Percentiles rank a stretch among this genome's conserved stretches.
Conservation (phyloP, 208 protist genomes). For the Angomonas ambiguus region DNA sequence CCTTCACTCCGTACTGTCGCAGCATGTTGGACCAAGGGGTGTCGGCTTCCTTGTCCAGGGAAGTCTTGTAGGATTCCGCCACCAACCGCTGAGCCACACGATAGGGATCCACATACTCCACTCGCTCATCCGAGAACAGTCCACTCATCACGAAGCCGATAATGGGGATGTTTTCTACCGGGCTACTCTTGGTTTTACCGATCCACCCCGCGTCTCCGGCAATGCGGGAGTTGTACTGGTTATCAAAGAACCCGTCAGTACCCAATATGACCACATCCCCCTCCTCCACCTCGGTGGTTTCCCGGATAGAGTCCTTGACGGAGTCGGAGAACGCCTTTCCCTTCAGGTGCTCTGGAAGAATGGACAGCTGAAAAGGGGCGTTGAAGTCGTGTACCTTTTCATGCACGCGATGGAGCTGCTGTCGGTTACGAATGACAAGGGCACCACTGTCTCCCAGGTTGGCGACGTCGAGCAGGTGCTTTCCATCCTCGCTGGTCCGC, state of each 20-base stretch:
- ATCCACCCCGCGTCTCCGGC: conserved; percentile 79
- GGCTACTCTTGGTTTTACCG: conserved; percentile 57
- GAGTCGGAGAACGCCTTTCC: conserved; percentile 70
- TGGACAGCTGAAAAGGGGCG: conserved; percentile 88
- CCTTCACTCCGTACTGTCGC: conserved; percentile 54
- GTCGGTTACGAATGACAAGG: conserved; percentile 77
- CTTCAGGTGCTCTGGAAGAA: conserved; percentile 61
- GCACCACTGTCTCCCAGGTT: conserved; percentile 90
- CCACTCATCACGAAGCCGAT: conserved; percentile 76
- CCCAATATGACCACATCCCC: conserved; percentile 91
- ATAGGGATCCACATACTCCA: conserved; percentile 83
- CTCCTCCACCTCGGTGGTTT: conserved; percentile 71
- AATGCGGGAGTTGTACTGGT: conserved; percentile 85
- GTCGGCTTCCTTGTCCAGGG: conserved; percentile 55
- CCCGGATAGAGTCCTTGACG: conserved; percentile 64
- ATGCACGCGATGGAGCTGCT: conserved; percentile 71
- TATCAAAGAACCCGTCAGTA: conserved; percentile 94
- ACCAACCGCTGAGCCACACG: conserved; percentile 87
- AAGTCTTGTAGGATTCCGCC: conserved; percentile 70
- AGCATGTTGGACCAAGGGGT: conserved; percentile 86
- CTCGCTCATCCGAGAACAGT: conserved; percentile 54
- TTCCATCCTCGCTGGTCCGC: conserved; percentile 37
- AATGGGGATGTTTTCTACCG: conserved; percentile 63
- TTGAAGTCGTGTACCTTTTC: conserved; percentile 92
- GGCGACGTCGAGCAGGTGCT: conserved; percentile 74